Percentiles rank a stretch among this genome's conserved stretches.
phyloP scores from a whole-genome alignment of 305 asterid species.

The Lippia alba region DNA sequence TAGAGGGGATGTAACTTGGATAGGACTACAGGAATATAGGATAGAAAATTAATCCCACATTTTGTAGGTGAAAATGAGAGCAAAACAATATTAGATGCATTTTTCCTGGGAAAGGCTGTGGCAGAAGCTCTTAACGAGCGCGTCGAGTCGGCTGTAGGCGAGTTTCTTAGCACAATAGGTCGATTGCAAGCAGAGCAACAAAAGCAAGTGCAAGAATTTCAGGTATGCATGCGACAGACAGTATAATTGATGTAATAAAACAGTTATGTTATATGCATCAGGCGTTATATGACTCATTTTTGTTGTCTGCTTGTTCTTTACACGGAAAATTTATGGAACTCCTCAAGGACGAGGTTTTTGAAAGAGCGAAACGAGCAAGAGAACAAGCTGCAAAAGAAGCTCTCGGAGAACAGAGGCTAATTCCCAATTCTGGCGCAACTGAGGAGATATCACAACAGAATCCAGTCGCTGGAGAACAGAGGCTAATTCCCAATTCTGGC shows the following conservation, averaged over 20 bases:
- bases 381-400: slow-evolving; percentile 71
- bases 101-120: slow-evolving; percentile 82
- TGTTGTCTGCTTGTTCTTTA: neutral
- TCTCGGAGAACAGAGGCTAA: slow-evolving; percentile 49
- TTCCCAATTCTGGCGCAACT: slow-evolving; percentile 39
- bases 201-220: slow-evolving; percentile 75
- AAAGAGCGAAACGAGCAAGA: slow-evolving; percentile 67
- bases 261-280: neutral
- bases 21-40: no score
- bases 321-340: neutral
- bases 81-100: slow-evolving; percentile 69
- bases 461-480: slow-evolving; percentile 48
- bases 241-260: neutral
- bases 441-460: slow-evolving; percentile 32
- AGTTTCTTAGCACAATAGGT: slow-evolving; percentile 66
- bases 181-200: slow-evolving; percentile 83
- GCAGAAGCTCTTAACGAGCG: slow-evolving; percentile 78
- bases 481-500: slow-evolving; percentile 43
- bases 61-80: slow-evolving; percentile 70
- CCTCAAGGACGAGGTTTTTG: slow-evolving; percentile 60
- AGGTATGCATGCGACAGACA: slow-evolving; percentile 44
- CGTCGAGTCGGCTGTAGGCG: slow-evolving; percentile 74
- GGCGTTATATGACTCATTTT: no score
- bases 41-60: no score
- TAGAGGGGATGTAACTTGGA: no score